These are phyloP conservation scores for Linnemannia hyalina DNA, from an alignment of 192 early-diverging fungal species.

Conservation along the genomic window DNA sequence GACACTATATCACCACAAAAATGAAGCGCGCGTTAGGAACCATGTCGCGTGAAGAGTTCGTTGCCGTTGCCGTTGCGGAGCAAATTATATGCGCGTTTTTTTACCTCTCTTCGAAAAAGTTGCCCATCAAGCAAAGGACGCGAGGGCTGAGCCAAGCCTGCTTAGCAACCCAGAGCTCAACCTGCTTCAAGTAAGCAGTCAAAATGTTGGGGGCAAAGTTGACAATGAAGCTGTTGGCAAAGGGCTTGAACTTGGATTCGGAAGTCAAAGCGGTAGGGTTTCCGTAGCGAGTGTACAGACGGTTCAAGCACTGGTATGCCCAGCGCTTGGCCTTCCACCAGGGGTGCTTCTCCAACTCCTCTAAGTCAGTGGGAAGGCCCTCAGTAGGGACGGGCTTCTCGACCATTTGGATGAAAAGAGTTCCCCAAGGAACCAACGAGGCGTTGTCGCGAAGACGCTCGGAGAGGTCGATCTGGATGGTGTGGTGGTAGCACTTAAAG, in stretches of 20 bases:
- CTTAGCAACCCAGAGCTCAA: slow-evolving; percentile 79
- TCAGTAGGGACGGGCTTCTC: slow-evolving; percentile 71
- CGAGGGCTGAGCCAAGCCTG: slow-evolving; percentile 82
- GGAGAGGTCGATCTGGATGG: slow-evolving; percentile 76
- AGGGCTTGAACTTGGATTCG: slow-evolving; percentile 65
- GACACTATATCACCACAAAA: slow-evolving; percentile 63
- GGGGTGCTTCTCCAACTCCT: slow-evolving; percentile 85
- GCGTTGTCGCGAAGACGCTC: slow-evolving; percentile 72
- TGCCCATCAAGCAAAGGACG: slow-evolving; percentile 75
- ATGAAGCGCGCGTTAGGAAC: not conserved
- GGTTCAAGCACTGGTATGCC: slow-evolving; percentile 91
- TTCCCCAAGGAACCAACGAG: slow-evolving; percentile 90
- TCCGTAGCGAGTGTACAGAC: slow-evolving; percentile 79
- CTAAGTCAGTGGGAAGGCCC: slow-evolving; percentile 69
- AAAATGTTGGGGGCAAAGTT: slow-evolving; percentile 94
- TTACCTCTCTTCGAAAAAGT: slow-evolving; percentile 83
- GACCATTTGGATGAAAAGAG: slow-evolving; percentile 85
- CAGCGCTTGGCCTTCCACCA: slow-evolving; percentile 97
- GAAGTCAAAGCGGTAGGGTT: slow-evolving; percentile 75
- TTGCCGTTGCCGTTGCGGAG: not conserved
- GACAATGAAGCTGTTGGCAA: slow-evolving; percentile 87
- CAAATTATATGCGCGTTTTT: not conserved
- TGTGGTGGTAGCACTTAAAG: slow-evolving; percentile 84
- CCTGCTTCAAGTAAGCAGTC: slow-evolving; percentile 85
- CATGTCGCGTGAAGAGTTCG: not conserved